Evolutionary conservation across 768 basidiomycete species (phyloP).

Genomic region (Russula griseocarnosa): DNA sequence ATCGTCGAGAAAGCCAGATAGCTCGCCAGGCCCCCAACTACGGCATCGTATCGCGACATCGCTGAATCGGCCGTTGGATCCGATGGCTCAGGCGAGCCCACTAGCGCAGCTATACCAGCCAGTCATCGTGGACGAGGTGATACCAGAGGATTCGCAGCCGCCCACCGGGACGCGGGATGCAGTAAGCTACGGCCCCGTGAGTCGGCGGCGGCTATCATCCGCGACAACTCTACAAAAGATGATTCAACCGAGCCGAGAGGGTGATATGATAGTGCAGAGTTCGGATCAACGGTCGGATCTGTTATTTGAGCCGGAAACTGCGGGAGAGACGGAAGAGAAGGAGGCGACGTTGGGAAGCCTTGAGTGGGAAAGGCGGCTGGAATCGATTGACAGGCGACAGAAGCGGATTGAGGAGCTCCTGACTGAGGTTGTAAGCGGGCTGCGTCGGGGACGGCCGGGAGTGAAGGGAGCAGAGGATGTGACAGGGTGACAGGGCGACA

Average conservation of each 20-base stretch:
- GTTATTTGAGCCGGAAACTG: conserved; percentile 15
- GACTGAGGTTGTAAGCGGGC: conserved; percentile 16
- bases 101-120: conserved; percentile 75
- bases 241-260: conserved; percentile 17
- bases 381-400: conserved; percentile 44
- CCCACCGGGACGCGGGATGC: conserved; percentile 22
- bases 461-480: not conserved
- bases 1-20: conserved; percentile 16
- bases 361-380: conserved; percentile 38
- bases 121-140: conserved; percentile 50
- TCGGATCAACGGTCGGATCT: conserved; percentile 28
- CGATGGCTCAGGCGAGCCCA: conserved; percentile 50
- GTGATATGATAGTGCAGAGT: conserved; percentile 32
- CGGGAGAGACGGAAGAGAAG: conserved; percentile 33
- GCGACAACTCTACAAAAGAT: conserved; percentile 29
- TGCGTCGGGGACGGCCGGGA: not conserved
- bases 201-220: conserved; percentile 40
- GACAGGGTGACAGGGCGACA: not conserved
- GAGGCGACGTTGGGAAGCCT: conserved; percentile 33
- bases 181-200: conserved; percentile 41
- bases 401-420: conserved; percentile 48
- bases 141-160: conserved; percentile 34
- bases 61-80: conserved; percentile 39
- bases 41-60: conserved; percentile 46
- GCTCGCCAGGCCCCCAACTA: conserved; percentile 7